A percentile compares a stretch with the other conserved stretches of the same genome.
Evolutionary conservation across 2,329 filamentous ascomycete species (phyloP).

Genomic region (Alternaria alternata): DNA sequence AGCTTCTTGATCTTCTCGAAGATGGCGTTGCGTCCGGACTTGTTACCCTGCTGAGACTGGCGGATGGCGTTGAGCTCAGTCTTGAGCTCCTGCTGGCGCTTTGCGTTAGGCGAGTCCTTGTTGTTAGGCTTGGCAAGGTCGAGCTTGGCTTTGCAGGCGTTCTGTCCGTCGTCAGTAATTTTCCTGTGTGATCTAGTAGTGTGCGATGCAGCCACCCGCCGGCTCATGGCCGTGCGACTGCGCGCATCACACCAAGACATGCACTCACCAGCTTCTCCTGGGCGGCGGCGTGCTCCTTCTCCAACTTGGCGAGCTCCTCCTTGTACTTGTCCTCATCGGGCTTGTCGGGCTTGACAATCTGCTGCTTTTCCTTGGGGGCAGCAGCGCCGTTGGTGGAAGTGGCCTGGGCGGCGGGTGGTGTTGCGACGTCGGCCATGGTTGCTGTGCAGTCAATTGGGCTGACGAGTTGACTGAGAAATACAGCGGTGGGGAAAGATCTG

Average conservation of each 20-base stretch:
- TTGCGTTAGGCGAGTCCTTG: slow-evolving; percentile 78
- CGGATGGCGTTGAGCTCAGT: slow-evolving; percentile 84
- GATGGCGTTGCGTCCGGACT: slow-evolving; percentile 78
- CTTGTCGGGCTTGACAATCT: slow-evolving; percentile 74
- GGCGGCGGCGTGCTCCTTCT: slow-evolving; percentile 83
- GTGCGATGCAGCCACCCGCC: slow-evolving; percentile 24
- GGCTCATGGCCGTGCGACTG: slow-evolving; percentile 11
- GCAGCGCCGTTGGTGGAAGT: slow-evolving; percentile 38
- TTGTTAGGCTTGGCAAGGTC: slow-evolving; percentile 83
- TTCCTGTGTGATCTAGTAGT: neutral
- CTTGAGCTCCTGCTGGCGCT: slow-evolving; percentile 86
- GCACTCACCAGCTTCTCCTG: slow-evolving; percentile 72
- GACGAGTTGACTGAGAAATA: slow-evolving; percentile 24
- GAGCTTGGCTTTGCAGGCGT: slow-evolving; percentile 86
- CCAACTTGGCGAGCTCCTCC: slow-evolving; percentile 76
- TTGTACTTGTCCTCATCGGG: slow-evolving; percentile 89
- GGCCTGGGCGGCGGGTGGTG: slow-evolving; percentile 47
- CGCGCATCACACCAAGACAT: neutral
- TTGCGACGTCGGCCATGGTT: slow-evolving; percentile 50
- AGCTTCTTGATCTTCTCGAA: slow-evolving; percentile 92
- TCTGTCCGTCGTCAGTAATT: slow-evolving; percentile 61
- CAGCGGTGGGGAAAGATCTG: slow-evolving; percentile 17
- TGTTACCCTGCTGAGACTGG: slow-evolving; percentile 85
- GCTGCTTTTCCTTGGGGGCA: slow-evolving; percentile 48
- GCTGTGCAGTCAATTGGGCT: slow-evolving; percentile 30